Evolutionary conservation across 768 basidiomycete genomes (phyloP), one percentile per base, ranked within the genome.

Genomic region (Mrakia gelida): DNA sequence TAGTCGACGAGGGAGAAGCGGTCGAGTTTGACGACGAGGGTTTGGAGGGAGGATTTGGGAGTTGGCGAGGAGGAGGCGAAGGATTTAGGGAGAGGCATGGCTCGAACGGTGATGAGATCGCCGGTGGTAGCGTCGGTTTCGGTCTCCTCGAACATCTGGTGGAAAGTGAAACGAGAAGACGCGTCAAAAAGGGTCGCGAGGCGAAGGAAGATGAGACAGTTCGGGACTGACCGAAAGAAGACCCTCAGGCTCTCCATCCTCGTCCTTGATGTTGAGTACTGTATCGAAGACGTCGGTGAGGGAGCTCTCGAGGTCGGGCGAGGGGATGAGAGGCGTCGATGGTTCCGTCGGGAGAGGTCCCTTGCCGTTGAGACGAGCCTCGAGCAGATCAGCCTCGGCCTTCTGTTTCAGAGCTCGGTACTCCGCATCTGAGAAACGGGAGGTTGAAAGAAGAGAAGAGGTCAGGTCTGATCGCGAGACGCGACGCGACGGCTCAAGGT

Each of bases 31-130:
- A 65, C 45, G n/a, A 65, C 76, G 10, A 70, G 26, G 49, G 71
- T 61, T 59, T 87, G 83, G 56, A 98, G 87, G 7, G 93, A 83
- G 23, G 83, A 85, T 84, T 92, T 95, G 15, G 96, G 94, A 21
- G 91, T 91, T 59, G 89, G 90, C 52, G 92, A 91, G 9, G 83
- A 81, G 71, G 83, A 83, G 54, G 92, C 90, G 87, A 90, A 91
- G 81, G 92, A 89, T 84, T 92, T 96, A 2, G 94, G 92, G 34
- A 93, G 86, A 1, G 89, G 82, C 90, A 98, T 91, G 79, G 94
- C 90, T 38, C 90, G 85, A 34, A 85, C 80, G 8, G 80, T 82
- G 79, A 86, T 82, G 87, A 80, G 91, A 68, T 91, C 85, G 8
- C 87, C 87, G 13, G 85, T 67, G 1, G n/a, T 80, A 41, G 63